Percentiles rank a stretch among this genome's conserved stretches.
phyloP scores from a whole-genome alignment of 176 grass and related monocot species.

The Tuctoria greenei region DNA sequence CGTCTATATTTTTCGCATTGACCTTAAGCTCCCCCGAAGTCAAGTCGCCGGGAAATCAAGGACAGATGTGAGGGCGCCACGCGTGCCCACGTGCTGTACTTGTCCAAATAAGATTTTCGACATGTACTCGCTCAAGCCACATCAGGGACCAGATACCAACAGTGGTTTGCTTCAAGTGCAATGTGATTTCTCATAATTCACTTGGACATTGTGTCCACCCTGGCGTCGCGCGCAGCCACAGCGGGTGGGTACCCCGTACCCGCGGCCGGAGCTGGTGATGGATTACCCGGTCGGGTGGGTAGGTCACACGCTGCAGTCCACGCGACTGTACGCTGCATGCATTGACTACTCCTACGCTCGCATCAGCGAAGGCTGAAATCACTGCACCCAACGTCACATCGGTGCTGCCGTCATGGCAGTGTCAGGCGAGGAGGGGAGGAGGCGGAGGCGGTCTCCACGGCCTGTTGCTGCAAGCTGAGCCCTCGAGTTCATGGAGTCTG shows the following conservation, averaged over 20 bases:
- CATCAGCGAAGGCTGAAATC: background rate
- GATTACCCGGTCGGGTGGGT: conserved; percentile 13
- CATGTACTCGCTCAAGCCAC: background rate
- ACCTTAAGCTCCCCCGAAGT: background rate
- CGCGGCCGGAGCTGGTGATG: background rate
- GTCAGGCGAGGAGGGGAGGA: too few relatives aligned
- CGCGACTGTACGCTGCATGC: conserved; percentile 8
- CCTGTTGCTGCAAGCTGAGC: background rate
- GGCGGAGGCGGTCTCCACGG: background rate
- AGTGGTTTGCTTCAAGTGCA: background rate
- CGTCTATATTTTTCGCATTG: background rate
- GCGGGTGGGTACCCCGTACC: background rate
- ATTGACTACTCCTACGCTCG: conserved; percentile 1
- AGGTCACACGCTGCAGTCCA: conserved; percentile 13
- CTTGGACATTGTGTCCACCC: too few relatives aligned
- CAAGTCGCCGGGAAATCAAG: background rate
- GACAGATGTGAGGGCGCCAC: background rate
- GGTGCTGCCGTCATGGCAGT: background rate
- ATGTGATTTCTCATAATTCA: background rate
- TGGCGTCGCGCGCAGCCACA: too few relatives aligned
- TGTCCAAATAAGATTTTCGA: background rate
- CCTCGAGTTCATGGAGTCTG: background rate
- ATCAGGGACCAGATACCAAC: background rate
- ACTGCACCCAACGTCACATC: background rate
- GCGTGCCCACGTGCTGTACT: background rate